Base-by-base conservation (phyloP, 148 eudicot species). In the Cornus controversa region DNA sequence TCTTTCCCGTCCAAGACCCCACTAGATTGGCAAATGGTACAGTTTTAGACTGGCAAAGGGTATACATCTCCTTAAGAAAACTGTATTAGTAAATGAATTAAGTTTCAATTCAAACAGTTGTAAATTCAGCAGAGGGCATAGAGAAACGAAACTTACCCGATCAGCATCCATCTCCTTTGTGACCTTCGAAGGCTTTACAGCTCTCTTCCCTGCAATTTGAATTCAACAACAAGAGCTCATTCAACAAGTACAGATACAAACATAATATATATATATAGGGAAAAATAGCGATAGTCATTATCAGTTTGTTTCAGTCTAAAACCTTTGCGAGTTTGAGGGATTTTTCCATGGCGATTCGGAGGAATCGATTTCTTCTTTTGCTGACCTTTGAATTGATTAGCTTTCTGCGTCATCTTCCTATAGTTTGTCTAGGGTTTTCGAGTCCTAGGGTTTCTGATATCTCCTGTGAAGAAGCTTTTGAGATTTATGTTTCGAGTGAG, bases 291-390 rank as follows among this genome's bases (percentile, higher is more conserved):
- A 28, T 64, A 24, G 11, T 31, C 34, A 9, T 40, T 40, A 0
- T 3, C 20, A n/a, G 18, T 45, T 4, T n/a, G 54, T 24, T 18
- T 62, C 10, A 36, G 37, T 2, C 6, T 37, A 14, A 23, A 20
- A 90, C 95, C 98, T 89, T 94, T 94, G 62, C 94, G 94, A 77
- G 74, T 89, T 57, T 79, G 85, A 69, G 84, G 36, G 60, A 70
- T 27, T 81, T 92, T 94, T 20, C 96, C 98, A 87, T 94, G 98
- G 64, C 93, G 92, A 68, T 75, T 90, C 1, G 93, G 87, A 42
- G 98, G 89, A 25, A 85, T 70, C 3, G 69, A 66, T 82, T 93
- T 93, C 88, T 84, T 87, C 82, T 89, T 93, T 34, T 89, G 81
- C 25, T 92, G 91, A 25, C 98, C 98, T 77, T 93, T 93, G 90